Base-by-base conservation (phyloP, 768 basidiomycete genomes). In the Pulveroboletus sp. region DNA sequence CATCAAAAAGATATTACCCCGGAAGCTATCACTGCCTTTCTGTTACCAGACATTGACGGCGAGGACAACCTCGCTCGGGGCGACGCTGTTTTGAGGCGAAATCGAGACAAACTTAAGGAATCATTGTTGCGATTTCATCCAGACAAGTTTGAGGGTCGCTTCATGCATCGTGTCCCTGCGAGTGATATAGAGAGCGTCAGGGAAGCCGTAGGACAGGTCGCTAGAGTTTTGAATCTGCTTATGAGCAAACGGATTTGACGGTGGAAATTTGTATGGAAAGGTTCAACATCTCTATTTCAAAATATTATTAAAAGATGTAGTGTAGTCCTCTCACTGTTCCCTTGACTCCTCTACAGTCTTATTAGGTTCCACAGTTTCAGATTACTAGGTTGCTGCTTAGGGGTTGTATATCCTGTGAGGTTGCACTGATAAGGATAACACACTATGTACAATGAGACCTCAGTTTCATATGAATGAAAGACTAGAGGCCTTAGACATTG, bases 81-180 rank as follows among this genome's bases (percentile, higher is more conserved):
- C 18, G 61, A 52, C 43, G 70, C 68, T 17, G 51, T 51, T 18
- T 62, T 64, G 31, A 78, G 73, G 64, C 79, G 75, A 61, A 73
- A 71, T 31, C 83, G 78, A 61, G 83, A 87, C 17, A 82, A 75
- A 54, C 59, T 88, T 39, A 72, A 83, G 57, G 86, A 87, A 66
- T 76, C 83, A 0, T 74, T 87, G 58, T 65, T 88, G 24, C 81
- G 86, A 17, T 89, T 85, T 63, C 87, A 89, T 61, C 87, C 87
- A 2, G 87, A 89, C 66, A 89, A 89, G 63, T 89, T 89, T 47
- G 85, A 89, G 62, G 85, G 87, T 17, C 75, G 87, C 31, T 69
- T 89, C 42, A 80, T 87, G 76, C 62, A 63, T 43, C 71, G 73
- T 5, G 72, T 88, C 6, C 59, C 56, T 38, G 68, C 71, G 30